phyloP scores from a whole-genome alignment of 2,329 filamentous ascomycete species.

The Aspergillus pseudotamarii region DNA sequence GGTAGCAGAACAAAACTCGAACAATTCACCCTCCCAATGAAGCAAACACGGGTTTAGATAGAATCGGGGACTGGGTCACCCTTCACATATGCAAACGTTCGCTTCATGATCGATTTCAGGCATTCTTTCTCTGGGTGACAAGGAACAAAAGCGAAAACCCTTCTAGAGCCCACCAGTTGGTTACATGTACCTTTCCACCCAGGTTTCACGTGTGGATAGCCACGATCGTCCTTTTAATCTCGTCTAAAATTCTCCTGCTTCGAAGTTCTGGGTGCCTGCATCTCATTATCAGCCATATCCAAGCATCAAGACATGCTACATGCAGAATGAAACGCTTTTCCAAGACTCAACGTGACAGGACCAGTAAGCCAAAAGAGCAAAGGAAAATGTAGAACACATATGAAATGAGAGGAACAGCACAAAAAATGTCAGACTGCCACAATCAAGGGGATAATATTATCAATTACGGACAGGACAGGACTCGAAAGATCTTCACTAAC shows the following conservation, averaged over 20 bases:
- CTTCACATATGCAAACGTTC: neutral
- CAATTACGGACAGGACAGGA: constrained; percentile 22
- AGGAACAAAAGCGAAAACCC: neutral
- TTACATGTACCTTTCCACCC: neutral
- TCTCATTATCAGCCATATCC: constrained; percentile 3
- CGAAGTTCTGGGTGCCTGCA: neutral
- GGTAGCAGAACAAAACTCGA: neutral
- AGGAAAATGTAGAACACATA: constrained; percentile 6
- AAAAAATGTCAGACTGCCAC: neutral
- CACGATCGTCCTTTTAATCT: neutral
- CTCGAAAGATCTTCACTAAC: constrained; percentile 14
- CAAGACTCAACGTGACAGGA: constrained; percentile 1
- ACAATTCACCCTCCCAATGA: neutral
- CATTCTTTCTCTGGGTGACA: neutral
- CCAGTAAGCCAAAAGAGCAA: neutral
- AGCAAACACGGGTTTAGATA: neutral
- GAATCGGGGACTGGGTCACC: neutral
- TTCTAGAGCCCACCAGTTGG: neutral
- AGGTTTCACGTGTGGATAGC: neutral
- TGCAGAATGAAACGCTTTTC: neutral
- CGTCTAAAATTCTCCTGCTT: neutral
- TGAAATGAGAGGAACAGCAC: neutral
- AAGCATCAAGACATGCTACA: constrained; percentile 1
- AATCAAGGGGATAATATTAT: constrained; percentile 13
- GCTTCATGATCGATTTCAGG: neutral